Evolutionary conservation across 2,329 filamentous ascomycete species (phyloP).

Genomic region (Alternaria longipes): DNA sequence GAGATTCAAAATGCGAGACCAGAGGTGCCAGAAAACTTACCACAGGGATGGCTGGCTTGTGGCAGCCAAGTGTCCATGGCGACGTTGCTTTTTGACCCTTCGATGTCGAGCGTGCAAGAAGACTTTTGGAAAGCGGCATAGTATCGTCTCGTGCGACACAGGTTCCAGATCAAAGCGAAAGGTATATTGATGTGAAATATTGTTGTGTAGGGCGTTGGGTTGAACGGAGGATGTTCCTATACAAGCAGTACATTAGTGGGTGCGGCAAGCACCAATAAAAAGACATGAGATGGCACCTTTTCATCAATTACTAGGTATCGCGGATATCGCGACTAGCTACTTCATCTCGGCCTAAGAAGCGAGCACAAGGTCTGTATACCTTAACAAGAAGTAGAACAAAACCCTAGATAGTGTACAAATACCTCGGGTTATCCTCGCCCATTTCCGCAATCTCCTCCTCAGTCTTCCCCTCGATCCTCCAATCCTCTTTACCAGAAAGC

Average conservation of each 20-base stretch:
- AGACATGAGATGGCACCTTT: too few species aligned
- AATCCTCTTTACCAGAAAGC: slow-evolving; percentile 33
- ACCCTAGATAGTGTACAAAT: slow-evolving; percentile 34
- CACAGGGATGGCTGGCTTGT: too few species aligned
- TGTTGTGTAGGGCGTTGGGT: too few species aligned
- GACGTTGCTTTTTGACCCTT: too few species aligned
- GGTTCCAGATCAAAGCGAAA: not conserved
- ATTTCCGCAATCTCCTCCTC: slow-evolving; percentile 37
- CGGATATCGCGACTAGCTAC: not conserved
- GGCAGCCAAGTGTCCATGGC: too few species aligned
- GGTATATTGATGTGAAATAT: too few species aligned
- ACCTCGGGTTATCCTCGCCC: slow-evolving; percentile 39
- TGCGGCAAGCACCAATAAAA: too few species aligned
- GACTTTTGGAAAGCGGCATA: not conserved
- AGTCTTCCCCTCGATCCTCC: slow-evolving; percentile 35
- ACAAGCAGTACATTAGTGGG: too few species aligned
- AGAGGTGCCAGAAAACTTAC: too few species aligned
- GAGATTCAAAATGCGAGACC: not conserved
- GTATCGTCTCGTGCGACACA: not conserved
- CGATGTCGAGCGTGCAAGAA: not conserved
- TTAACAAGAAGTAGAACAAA: not conserved
- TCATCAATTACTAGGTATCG: not conserved
- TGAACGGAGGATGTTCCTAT: too few species aligned
- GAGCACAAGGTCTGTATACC: not conserved
- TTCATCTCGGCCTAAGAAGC: not conserved